These are phyloP conservation scores for Perkinsus chesapeaki DNA, from an alignment of 169 alveolate genomes.

Conservation along the genomic window DNA sequence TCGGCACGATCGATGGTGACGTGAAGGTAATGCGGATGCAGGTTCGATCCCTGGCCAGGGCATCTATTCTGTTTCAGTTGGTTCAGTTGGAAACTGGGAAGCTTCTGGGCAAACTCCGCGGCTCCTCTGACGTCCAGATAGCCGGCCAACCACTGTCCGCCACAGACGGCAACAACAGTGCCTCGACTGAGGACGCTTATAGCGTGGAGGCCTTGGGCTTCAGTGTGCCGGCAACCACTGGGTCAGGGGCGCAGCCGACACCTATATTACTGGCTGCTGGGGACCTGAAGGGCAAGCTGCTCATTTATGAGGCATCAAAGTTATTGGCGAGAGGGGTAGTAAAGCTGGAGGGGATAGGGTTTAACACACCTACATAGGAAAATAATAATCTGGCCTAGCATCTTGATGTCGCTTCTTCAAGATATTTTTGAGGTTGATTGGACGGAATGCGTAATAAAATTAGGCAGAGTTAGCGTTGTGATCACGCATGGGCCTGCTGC, in stretches of 20 bases:
- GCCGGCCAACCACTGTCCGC: background rate
- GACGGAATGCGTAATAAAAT: no score
- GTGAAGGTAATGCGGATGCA: background rate
- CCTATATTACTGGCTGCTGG: background rate
- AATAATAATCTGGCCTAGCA: background rate
- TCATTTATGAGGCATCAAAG: background rate
- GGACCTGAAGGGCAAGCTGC: background rate
- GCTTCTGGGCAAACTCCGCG: conserved; percentile 15
- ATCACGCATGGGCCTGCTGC: no score
- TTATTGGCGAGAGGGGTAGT: background rate
- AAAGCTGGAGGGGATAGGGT: no score
- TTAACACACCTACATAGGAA: no score
- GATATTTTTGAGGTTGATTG: no score
- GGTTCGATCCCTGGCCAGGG: conserved; percentile 18
- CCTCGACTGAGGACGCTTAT: background rate
- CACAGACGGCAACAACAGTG: background rate
- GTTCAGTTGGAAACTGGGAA: conserved; percentile 35
- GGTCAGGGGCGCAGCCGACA: background rate
- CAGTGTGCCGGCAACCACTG: background rate
- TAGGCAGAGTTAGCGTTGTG: no score
- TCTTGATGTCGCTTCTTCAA: background rate
- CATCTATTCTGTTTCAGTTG: conserved; percentile 6
- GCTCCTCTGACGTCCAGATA: background rate
- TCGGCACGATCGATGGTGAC: background rate
- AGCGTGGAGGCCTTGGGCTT: background rate